Percentiles rank a stretch among this genome's conserved stretches.
These are phyloP conservation scores for Solanum phureja DNA, from an alignment of 257 asterid genomes.

Conservation along the genomic window DNA sequence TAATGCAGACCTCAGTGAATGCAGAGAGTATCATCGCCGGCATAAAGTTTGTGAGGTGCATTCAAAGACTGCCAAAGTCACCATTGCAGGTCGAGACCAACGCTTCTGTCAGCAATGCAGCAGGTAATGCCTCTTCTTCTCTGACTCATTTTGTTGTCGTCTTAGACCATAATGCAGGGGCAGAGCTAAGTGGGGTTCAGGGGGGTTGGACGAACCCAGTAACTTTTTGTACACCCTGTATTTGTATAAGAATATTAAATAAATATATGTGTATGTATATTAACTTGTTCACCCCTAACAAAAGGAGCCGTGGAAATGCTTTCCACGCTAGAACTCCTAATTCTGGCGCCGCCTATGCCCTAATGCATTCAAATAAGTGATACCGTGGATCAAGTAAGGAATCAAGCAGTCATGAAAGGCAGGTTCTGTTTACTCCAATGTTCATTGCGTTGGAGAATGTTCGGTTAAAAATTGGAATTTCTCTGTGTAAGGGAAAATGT, in stretches of 20 bases:
- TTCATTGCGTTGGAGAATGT: neutral
- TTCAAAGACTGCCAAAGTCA: conserved; percentile 72
- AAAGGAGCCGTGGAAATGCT: neutral
- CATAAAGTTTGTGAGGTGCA: conserved; percentile 86
- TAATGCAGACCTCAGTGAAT: conserved; percentile 62
- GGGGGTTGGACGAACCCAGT: neutral
- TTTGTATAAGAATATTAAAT: neutral
- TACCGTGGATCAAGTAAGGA: neutral
- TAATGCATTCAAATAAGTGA: neutral
- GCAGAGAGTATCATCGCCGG: conserved; percentile 83
- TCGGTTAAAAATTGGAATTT: neutral
- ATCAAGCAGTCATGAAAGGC: neutral
- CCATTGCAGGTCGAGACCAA: conserved; percentile 62
- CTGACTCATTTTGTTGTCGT: neutral
- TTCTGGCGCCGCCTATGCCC: neutral
- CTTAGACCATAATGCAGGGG: neutral
- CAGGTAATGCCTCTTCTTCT: conserved; percentile 32
- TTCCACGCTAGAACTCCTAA: neutral
- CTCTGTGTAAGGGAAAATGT: neutral
- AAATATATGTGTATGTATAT: neutral
- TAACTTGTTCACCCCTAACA: neutral
- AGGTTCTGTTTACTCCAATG: neutral
- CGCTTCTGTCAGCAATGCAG: conserved; percentile 98
- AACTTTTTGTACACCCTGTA: neutral
- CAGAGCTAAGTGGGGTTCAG: too few species aligned